A percentile compares a stretch with the other conserved stretches of the same genome.
These are phyloP conservation scores for Ceratobasidium sp. DNA, from an alignment of 1,284 basidiomycete species.

Conservation along the genomic window DNA sequence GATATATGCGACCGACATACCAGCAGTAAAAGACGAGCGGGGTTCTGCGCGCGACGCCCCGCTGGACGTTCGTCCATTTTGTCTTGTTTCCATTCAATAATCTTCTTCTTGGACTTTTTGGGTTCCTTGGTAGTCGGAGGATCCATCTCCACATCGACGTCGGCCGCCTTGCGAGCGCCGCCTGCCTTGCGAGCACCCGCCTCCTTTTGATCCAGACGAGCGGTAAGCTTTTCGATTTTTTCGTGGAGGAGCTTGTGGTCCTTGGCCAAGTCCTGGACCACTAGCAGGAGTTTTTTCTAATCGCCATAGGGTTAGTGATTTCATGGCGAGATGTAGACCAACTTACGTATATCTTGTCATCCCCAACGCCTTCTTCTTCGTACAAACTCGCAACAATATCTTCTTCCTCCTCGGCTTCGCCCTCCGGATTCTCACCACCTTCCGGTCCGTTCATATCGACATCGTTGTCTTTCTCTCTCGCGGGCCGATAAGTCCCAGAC, in stretches of 20 bases:
- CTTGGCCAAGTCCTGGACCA: neutral
- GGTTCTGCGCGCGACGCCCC: neutral
- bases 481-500: too few relatives aligned
- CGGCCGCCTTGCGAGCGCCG: neutral
- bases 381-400: neutral
- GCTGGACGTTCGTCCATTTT: neutral
- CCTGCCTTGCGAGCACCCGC: neutral
- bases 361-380: neutral
- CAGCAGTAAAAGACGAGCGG: neutral
- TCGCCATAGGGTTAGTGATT: neutral
- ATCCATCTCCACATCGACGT: neutral
- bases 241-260: slow-evolving; percentile 3
- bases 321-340: neutral
- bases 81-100: neutral
- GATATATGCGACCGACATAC: neutral
- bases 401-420: neutral
- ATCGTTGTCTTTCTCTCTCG: too few relatives aligned
- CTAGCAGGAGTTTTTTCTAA: neutral
- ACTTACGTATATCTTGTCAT: neutral
- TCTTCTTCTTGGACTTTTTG: neutral
- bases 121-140: neutral
- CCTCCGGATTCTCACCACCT: too few relatives aligned
- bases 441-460: too few relatives aligned
- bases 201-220: neutral
- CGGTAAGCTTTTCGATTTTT: neutral